phyloP scores from a whole-genome alignment of 1,284 basidiomycete genomes.

The Neonothopanus nambi region DNA sequence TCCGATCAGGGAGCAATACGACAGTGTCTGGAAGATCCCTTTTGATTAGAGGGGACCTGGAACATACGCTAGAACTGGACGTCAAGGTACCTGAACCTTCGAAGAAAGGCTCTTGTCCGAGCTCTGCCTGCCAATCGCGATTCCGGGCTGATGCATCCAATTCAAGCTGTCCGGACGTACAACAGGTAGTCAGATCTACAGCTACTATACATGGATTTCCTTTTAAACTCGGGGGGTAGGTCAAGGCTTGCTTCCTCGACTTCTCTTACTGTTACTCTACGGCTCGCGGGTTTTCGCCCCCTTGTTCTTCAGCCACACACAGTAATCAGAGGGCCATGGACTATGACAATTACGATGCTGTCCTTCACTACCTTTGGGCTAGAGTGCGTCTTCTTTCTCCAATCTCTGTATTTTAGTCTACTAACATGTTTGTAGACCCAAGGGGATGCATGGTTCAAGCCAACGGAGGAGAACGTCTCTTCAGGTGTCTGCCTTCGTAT shows the following conservation, averaged over 20 bases:
- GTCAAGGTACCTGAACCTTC: slow-evolving; percentile 1
- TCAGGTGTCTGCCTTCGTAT: slow-evolving; percentile 70
- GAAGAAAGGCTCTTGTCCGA: slow-evolving; percentile 8
- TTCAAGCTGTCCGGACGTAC: slow-evolving; percentile 5
- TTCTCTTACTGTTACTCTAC: slow-evolving; percentile 11
- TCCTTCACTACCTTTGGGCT: slow-evolving; percentile 65
- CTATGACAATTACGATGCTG: slow-evolving; percentile 73
- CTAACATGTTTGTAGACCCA: slow-evolving; percentile 47
- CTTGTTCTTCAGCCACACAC: slow-evolving; percentile 19
- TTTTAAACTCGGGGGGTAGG: slow-evolving; percentile 5
- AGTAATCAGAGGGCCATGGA: slow-evolving; percentile 50
- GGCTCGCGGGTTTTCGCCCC: background rate
- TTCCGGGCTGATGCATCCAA: slow-evolving; percentile 9
- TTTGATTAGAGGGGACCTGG: background rate
- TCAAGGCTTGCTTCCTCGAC: background rate
- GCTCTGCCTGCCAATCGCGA: slow-evolving; percentile 10
- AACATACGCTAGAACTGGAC: background rate
- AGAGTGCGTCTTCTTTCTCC: slow-evolving; percentile 29
- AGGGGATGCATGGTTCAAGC: slow-evolving; percentile 76
- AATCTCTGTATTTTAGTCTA: background rate
- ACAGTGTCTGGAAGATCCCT: too few relatives aligned
- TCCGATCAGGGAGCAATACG: too few relatives aligned
- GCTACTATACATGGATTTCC: background rate
- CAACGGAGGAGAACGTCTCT: slow-evolving; percentile 68
- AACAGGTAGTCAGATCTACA: background rate